phyloP scores from a whole-genome alignment of 2,329 filamentous ascomycete genomes.

The Fusarium fujikuroi region DNA sequence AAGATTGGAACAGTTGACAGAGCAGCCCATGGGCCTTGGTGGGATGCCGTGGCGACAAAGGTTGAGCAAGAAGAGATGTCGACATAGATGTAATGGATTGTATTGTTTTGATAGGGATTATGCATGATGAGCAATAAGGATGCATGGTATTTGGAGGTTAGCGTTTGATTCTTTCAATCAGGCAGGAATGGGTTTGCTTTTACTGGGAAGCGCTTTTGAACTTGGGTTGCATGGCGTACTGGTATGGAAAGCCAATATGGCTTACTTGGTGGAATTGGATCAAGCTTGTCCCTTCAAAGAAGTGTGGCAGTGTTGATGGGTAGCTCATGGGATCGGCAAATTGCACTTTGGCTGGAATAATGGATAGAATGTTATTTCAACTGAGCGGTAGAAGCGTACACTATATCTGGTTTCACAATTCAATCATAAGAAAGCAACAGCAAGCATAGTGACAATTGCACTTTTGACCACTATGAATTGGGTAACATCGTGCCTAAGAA shows the following conservation, averaged over 20 bases:
- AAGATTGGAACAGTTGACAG: conserved; percentile 74
- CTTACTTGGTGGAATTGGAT: conserved; percentile 10
- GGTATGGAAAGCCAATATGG: conserved; percentile 25
- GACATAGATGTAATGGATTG: conserved; percentile 20
- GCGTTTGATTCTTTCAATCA: conserved; percentile 13
- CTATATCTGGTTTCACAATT: background rate
- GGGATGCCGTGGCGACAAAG: conserved; percentile 72
- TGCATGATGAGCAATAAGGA: conserved; percentile 35
- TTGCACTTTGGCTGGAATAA: conserved; percentile 17
- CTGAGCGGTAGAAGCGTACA: background rate
- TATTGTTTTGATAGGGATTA: conserved; percentile 9
- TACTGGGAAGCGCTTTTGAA: conserved; percentile 30
- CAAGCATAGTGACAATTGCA: too few species aligned
- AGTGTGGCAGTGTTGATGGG: conserved; percentile 11
- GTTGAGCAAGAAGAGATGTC: conserved; percentile 57
- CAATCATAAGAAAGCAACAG: background rate
- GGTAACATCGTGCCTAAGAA: background rate
- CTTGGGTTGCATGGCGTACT: conserved; percentile 35
- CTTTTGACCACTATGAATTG: background rate
- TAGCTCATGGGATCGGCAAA: background rate
- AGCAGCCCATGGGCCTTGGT: conserved; percentile 75
- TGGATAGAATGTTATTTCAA: conserved; percentile 26
- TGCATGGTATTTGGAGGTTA: conserved; percentile 33
- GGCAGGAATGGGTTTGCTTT: conserved; percentile 13
- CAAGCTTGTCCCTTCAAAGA: conserved; percentile 6